phyloP scores from a whole-genome alignment of 768 basidiomycete species.

The Boletellus ananiceps region DNA sequence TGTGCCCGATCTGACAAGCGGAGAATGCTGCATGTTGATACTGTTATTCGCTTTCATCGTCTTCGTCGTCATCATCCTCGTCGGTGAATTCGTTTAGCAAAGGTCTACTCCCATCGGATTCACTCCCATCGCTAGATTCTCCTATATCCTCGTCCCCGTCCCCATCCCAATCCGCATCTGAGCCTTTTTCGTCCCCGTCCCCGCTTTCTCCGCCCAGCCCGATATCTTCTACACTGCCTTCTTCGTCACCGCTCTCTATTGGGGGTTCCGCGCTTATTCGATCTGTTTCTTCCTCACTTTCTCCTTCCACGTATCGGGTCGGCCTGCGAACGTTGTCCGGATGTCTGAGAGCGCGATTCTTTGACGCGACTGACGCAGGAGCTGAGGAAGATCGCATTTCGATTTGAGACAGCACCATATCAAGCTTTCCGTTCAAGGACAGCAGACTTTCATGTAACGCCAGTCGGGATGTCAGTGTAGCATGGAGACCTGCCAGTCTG shows the following conservation, averaged over 20 bases:
- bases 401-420: conserved; percentile 91
- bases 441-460: conserved; percentile 81
- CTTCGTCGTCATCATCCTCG: conserved; percentile 48
- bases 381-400: conserved; percentile 78
- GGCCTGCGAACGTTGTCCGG: conserved; percentile 38
- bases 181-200: conserved; percentile 38
- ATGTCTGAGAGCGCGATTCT: conserved; percentile 34
- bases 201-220: conserved; percentile 66
- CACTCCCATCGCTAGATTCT: conserved; percentile 39
- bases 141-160: conserved; percentile 39
- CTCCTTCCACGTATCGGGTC: conserved; percentile 70
- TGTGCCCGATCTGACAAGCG: neutral
- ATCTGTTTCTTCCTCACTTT: conserved; percentile 65
- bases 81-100: conserved; percentile 51
- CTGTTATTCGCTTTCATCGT: conserved; percentile 47
- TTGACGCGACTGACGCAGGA: conserved; percentile 50
- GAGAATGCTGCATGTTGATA: neutral
- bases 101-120: conserved; percentile 37
- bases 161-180: conserved; percentile 28
- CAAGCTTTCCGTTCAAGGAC: conserved; percentile 82
- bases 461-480: conserved; percentile 73
- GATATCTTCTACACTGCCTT: conserved; percentile 74
- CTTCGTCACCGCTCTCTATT: conserved; percentile 60
- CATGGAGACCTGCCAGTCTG: conserved; percentile 79
- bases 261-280: conserved; percentile 57